Base-by-base conservation (phyloP, 257 asterid species). In the Solanum chilense region DNA sequence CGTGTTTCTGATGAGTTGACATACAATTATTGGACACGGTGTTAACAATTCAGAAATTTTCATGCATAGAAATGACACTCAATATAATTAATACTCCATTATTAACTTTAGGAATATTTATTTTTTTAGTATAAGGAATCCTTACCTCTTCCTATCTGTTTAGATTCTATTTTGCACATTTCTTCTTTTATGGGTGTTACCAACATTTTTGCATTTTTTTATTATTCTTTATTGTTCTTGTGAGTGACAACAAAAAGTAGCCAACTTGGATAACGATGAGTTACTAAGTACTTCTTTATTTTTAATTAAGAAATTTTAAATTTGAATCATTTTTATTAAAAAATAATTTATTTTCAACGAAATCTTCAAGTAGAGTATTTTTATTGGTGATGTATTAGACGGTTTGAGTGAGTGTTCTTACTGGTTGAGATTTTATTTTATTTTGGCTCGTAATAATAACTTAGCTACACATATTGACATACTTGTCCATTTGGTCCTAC, bases 31-130 rank as follows among this genome's bases (percentile, higher is more conserved):
- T 74, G 44, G 49, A 73, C 16, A 73, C 27, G 42, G 42, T 31
- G 20, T 68, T 1, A 8, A 31, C 42, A 70, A 70, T 15, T 70
- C 3, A 31, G 42, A 70, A 31, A 70, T 16, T 70, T 31, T 16
- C 77, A 70, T 70, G 77, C 77, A 31, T 31, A 70, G 7, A 31
- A 70, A n/a, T 70, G 77, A 70, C 76, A 31, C 77, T 70, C 8
- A 70, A 70, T 70, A 15, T 70, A 70, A 52, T 52, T 52, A 52
- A 52, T 6, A 49, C 16, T 15, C 16, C 2, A 52, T 16, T 52
- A 52, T 69, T 29, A 29, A 20, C n/a, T 31, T 14, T 70, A 70
- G 14, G n/a, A 70, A 70, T 31, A 31, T 70, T 70, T 70, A 29
- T 9, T 16, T 29, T 35, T 70, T 70, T 18, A 31, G 9, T 31